A percentile compares a stretch with the other conserved stretches of the same genome.
Evolutionary conservation across 805 yeast genomes (phyloP).

Genomic region (Monosporozyma solicola): DNA sequence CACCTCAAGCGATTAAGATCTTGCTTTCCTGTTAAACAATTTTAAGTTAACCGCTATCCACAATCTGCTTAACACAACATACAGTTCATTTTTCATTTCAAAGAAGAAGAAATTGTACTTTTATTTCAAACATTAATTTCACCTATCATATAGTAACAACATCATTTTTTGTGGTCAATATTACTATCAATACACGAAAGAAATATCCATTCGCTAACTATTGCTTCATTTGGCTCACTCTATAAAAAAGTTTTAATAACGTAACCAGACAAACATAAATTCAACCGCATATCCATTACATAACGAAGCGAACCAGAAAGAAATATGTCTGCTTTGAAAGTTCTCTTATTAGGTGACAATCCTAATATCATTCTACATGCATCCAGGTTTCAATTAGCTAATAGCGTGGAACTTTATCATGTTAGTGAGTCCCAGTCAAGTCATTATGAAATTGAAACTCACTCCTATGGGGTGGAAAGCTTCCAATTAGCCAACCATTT

Average conservation of each 20-base stretch:
- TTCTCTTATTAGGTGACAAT: slow-evolving; percentile 24
- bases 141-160: not conserved
- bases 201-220: not conserved
- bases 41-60: not conserved
- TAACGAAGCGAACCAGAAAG: not conserved
- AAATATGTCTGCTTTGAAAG: slow-evolving; percentile 19
- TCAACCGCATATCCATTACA: not conserved
- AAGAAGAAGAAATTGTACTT: too few species aligned
- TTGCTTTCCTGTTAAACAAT: not conserved
- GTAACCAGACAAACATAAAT: not conserved
- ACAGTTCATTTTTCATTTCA: not conserved
- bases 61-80: not conserved
- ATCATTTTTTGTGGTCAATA: not conserved
- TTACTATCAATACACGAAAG: not conserved
- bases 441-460: slow-evolving; percentile 18
- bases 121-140: not conserved
- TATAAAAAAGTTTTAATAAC: not conserved
- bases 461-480: slow-evolving; percentile 21
- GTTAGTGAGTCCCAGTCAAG: slow-evolving; percentile 22
- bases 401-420: slow-evolving; percentile 28
- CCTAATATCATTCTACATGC: slow-evolving; percentile 26
- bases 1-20: not conserved
- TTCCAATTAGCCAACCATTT: slow-evolving; percentile 21
- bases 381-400: slow-evolving; percentile 29
- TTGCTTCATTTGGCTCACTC: not conserved